These are phyloP conservation scores for Colletotrichum tamarilloi DNA, from an alignment of 2,329 filamentous ascomycete genomes.

Conservation along the genomic window DNA sequence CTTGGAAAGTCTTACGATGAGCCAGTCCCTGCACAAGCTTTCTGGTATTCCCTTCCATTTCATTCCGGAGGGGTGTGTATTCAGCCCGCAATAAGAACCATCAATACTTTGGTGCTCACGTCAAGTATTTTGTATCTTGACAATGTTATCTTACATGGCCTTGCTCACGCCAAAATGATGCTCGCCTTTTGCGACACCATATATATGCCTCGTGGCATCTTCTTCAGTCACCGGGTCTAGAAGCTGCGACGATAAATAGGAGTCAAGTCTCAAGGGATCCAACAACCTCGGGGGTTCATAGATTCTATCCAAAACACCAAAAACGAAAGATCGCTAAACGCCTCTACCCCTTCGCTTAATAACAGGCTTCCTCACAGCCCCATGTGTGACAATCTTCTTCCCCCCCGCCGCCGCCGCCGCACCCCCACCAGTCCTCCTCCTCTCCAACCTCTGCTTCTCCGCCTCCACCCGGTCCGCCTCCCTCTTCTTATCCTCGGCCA, in stretches of 20 bases:
- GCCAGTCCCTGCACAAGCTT: no score
- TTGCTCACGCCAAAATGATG: not conserved
- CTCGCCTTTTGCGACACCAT: no score
- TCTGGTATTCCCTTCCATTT: no score
- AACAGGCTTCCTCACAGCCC: constrained; percentile 71
- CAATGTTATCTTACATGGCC: no score
- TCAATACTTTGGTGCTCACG: no score
- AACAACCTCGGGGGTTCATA: not conserved
- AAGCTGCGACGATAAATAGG: not conserved
- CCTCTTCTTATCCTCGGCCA: constrained; percentile 83
- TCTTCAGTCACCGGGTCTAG: not conserved
- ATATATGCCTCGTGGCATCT: not conserved
- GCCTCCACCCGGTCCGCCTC: constrained; percentile 68
- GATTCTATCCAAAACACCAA: not conserved
- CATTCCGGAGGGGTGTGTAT: no score
- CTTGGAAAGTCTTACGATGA: no score
- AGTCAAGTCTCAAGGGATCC: not conserved
- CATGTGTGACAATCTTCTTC: constrained; percentile 71
- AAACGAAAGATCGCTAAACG: constrained; percentile 47
- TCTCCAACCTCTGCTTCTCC: constrained; percentile 59
- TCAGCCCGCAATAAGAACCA: no score
- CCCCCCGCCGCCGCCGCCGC: constrained; percentile 40
- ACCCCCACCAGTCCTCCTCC: constrained; percentile 49
- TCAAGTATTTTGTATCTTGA: no score
- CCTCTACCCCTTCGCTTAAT: constrained; percentile 67